Percentiles rank a stretch among this genome's conserved stretches.
These are phyloP conservation scores for Eucalyptus dawsonii DNA, from an alignment of 345 rosid genomes.

Conservation along the genomic window DNA sequence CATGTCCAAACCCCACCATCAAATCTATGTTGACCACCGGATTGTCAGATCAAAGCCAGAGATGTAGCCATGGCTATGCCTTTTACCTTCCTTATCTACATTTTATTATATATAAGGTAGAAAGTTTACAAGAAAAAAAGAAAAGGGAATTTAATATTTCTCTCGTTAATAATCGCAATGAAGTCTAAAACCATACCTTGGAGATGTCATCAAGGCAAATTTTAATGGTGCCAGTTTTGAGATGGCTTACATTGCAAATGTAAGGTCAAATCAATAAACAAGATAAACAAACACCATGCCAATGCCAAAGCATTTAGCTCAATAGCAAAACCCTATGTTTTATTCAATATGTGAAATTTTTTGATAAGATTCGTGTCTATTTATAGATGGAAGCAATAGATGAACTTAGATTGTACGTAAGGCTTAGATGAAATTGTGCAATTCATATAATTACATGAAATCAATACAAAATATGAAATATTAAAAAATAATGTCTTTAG, in stretches of 20 bases:
- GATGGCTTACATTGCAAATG: background rate
- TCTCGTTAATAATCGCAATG: background rate
- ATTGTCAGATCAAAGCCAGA: background rate
- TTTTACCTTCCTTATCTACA: background rate
- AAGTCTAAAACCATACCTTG: background rate
- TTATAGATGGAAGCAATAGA: background rate
- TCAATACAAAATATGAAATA: background rate
- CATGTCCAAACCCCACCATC: background rate
- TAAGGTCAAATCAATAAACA: background rate
- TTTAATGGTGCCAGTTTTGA: background rate
- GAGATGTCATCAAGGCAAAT: background rate
- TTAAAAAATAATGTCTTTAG: background rate
- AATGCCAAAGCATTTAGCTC: background rate
- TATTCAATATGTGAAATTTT: background rate
- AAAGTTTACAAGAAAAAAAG: background rate
- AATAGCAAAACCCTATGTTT: background rate
- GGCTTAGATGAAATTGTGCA: fast-evolving
- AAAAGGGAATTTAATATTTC: background rate
- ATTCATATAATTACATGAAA: background rate
- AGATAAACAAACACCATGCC: background rate
- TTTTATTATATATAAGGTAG: background rate
- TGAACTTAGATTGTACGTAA: background rate
- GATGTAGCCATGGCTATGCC: background rate
- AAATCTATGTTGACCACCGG: background rate
- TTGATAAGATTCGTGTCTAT: background rate